phyloP scores from a whole-genome alignment of 768 basidiomycete genomes.

The Guyanaporus albipodus region DNA sequence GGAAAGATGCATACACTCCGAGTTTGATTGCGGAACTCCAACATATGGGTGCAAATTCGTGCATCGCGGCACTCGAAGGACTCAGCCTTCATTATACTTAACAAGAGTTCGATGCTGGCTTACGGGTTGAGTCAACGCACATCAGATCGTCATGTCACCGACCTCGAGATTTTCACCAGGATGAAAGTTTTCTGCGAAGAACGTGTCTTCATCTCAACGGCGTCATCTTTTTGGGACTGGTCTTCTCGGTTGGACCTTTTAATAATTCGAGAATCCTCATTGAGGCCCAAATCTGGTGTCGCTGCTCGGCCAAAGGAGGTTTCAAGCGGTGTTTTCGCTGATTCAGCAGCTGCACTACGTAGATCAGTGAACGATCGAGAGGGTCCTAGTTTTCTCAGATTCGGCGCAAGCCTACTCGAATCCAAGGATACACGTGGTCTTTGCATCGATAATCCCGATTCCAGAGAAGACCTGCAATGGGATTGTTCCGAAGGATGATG shows the following conservation, averaged over 20 bases:
- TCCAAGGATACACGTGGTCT: constrained; percentile 34
- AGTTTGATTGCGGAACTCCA: constrained; percentile 80
- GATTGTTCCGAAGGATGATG: constrained; percentile 17
- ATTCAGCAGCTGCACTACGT: constrained; percentile 42
- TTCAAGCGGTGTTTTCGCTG: constrained; percentile 19
- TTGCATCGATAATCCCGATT: constrained; percentile 42
- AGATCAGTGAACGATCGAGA: constrained; percentile 74
- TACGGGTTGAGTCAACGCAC: constrained; percentile 15
- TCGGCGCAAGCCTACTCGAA: constrained; percentile 34
- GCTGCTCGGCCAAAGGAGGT: constrained; percentile 4
- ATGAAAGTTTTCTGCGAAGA: constrained; percentile 84
- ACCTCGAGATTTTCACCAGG: constrained; percentile 72
- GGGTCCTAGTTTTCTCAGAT: constrained; percentile 48
- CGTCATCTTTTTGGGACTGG: constrained; percentile 44
- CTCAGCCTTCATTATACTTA: constrained; percentile 79
- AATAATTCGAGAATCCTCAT: constrained; percentile 21
- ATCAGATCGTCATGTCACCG: constrained; percentile 9
- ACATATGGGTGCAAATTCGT: constrained; percentile 70
- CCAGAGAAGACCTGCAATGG: constrained; percentile 45
- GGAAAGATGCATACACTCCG: constrained; percentile 58
- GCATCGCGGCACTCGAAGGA: constrained; percentile 83
- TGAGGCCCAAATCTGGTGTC: constrained; percentile 15
- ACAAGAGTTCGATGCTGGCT: constrained; percentile 59
- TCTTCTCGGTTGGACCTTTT: constrained; percentile 19
- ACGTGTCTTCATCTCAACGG: constrained; percentile 77